Evolutionary conservation across 108 stramenopile genomes (phyloP).

Genomic region (Bacterosira constricta): DNA sequence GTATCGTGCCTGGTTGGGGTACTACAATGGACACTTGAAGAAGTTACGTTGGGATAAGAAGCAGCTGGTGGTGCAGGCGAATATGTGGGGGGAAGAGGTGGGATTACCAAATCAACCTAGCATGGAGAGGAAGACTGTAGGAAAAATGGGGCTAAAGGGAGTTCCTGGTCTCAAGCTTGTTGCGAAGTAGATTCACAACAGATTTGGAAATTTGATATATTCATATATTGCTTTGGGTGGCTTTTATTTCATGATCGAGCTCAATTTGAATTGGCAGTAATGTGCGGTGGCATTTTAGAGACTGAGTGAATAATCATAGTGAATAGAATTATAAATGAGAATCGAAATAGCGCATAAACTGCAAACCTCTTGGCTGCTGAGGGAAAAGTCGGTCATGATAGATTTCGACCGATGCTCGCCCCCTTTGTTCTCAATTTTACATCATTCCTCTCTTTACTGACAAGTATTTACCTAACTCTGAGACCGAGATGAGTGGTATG

Average conservation of each 20-base stretch:
- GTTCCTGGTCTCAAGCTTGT: constrained; percentile 60
- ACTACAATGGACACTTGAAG: constrained; percentile 79
- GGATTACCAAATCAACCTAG: constrained; percentile 70
- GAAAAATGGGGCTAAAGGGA: constrained; percentile 90
- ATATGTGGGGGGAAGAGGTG: constrained; percentile 47
- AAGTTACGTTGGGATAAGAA: constrained; percentile 50
- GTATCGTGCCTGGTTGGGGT: constrained; percentile 85
- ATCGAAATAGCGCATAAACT: too few species aligned
- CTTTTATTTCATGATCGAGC: neutral
- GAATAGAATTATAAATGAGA: too few species aligned
- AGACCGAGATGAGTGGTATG: too few species aligned
- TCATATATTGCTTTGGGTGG: neutral
- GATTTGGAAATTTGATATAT: neutral
- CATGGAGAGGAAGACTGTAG: constrained; percentile 76
- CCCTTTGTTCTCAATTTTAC: too few species aligned
- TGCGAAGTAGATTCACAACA: neutral
- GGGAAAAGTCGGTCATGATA: too few species aligned
- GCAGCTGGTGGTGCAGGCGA: constrained; percentile 60
- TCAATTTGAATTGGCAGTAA: neutral
- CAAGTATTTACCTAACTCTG: too few species aligned
- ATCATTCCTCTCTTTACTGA: too few species aligned
- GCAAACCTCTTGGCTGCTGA: too few species aligned
- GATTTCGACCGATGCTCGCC: too few species aligned
- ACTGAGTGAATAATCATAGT: too few species aligned
- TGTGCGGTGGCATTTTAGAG: too few species aligned